Percentiles rank a stretch among this genome's conserved stretches.
Conservation (phyloP, 1,284 basidiomycete species). For the Pisolithus thermaeus region DNA sequence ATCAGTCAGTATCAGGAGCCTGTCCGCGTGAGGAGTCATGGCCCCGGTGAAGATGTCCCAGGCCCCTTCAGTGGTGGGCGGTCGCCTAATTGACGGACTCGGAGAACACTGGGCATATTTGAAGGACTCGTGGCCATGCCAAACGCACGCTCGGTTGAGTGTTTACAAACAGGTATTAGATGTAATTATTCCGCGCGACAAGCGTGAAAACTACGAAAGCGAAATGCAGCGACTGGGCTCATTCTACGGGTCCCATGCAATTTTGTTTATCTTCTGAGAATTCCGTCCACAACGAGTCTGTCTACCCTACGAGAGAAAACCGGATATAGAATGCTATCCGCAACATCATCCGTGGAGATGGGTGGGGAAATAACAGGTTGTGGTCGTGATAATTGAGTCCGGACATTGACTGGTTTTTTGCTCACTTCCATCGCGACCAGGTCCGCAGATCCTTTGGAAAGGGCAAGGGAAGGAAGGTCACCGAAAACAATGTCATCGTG, state of each 20-base stretch:
- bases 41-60: too few species aligned
- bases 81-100: too few species aligned
- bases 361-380: slow-evolving; percentile 15
- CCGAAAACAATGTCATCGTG: slow-evolving; percentile 13
- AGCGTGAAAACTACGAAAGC: slow-evolving; percentile 1
- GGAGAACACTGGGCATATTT: not conserved
- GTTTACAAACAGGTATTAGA: not conserved
- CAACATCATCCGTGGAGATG: slow-evolving; percentile 3
- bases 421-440: slow-evolving; percentile 14
- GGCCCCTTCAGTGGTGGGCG: too few species aligned
- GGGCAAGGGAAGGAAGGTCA: slow-evolving; percentile 9
- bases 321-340: slow-evolving; percentile 20
- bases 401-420: not conserved
- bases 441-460: not conserved
- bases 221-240: not conserved
- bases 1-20: too few species aligned
- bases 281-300: slow-evolving; percentile 12
- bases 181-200: not conserved
- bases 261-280: slow-evolving; percentile 7
- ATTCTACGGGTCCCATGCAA: not conserved
- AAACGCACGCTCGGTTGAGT: not conserved
- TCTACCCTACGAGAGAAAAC: slow-evolving; percentile 22
- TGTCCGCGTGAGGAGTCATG: too few species aligned
- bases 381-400: slow-evolving; percentile 18
- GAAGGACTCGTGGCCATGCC: too few species aligned